phyloP scores from a whole-genome alignment of 495 filamentous ascomycete species.

The Hypomontagnella monticulosa region DNA sequence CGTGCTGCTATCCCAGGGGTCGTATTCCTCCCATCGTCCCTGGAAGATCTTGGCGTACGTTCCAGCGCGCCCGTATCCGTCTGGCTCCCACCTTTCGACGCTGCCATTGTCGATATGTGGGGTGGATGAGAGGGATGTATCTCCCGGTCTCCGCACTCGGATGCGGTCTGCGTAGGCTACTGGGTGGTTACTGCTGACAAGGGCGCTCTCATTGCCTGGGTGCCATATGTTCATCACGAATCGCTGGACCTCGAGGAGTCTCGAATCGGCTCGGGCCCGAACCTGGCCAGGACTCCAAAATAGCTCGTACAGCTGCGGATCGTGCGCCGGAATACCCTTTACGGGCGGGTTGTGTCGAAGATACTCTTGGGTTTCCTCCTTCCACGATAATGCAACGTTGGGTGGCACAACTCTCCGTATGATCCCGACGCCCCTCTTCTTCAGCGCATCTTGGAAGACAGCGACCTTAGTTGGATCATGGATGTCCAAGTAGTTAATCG shows the following conservation, averaged over 20 bases:
- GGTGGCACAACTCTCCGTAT: conserved; percentile 68
- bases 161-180: conserved; percentile 82
- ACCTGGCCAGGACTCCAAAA: conserved; percentile 86
- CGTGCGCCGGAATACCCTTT: conserved; percentile 48
- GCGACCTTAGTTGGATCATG: conserved; percentile 56
- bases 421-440: conserved; percentile 68
- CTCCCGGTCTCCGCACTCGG: conserved; percentile 71
- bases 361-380: conserved; percentile 64
- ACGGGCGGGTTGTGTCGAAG: conserved; percentile 62
- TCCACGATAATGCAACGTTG: conserved; percentile 62
- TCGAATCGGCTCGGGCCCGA: conserved; percentile 76
- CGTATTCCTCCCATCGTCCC: conserved; percentile 83
- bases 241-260: conserved; percentile 73
- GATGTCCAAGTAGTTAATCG: conserved; percentile 68
- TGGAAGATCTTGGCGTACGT: conserved; percentile 77
- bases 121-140: conserved; percentile 74
- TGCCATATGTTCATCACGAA: conserved; percentile 84
- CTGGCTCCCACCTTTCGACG: conserved; percentile 88
- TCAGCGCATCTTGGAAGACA: conserved; percentile 57
- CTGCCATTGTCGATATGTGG: conserved; percentile 83
- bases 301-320: conserved; percentile 77
- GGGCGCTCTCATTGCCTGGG: conserved; percentile 68
- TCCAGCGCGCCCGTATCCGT: conserved; percentile 73
- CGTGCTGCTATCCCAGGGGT: conserved; percentile 81
- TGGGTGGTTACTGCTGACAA: conserved; percentile 68